A percentile compares a stretch with the other conserved stretches of the same genome.
These are phyloP conservation scores for Choiromyces venosus DNA, from an alignment of 495 filamentous ascomycete genomes.

Conservation along the genomic window DNA sequence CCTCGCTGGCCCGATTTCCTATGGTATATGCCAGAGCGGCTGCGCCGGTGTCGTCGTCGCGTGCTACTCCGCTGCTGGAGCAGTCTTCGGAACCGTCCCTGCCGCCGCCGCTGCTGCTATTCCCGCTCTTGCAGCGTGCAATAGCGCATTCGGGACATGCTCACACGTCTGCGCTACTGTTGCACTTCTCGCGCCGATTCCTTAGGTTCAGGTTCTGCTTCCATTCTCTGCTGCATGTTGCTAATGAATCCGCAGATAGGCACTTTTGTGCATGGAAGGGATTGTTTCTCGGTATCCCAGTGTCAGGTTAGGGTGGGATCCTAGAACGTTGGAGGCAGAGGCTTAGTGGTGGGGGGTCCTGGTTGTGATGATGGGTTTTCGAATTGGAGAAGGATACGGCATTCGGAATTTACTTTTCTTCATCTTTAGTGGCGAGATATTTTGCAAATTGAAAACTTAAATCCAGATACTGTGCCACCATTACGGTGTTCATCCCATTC, in stretches of 20 bases:
- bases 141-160: constrained; percentile 50
- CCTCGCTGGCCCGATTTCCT: constrained; percentile 44
- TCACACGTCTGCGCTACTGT: constrained; percentile 48
- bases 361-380: neutral
- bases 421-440: neutral
- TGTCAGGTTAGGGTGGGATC: too few species aligned
- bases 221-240: neutral
- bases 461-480: neutral
- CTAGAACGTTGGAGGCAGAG: too few species aligned
- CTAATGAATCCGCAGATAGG: neutral
- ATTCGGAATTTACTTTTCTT: neutral
- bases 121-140: constrained; percentile 48
- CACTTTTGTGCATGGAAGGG: neutral
- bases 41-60: constrained; percentile 50
- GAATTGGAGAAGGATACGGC: neutral
- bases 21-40: constrained; percentile 52
- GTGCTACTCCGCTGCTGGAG: constrained; percentile 52
- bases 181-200: constrained; percentile 18
- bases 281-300: neutral
- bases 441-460: neutral
- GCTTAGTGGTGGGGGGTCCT: neutral
- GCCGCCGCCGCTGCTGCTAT: constrained; percentile 45
- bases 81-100: constrained; percentile 46
- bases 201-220: constrained; percentile 3
- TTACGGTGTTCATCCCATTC: neutral